phyloP scores from a whole-genome alignment of 164 flowering plant species.

The Saururus chinensis region DNA sequence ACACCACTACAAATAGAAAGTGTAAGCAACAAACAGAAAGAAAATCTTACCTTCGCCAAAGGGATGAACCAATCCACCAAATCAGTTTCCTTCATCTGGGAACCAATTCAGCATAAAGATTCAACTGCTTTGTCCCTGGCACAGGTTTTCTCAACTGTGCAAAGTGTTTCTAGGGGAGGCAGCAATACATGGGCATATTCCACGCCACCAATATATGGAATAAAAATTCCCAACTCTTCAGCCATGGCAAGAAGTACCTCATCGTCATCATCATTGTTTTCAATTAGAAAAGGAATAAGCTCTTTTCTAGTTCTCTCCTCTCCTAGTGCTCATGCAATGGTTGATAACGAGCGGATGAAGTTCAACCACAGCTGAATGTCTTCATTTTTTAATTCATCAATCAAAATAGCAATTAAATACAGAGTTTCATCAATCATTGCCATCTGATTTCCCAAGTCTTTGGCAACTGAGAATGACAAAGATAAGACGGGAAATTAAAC shows the following conservation, averaged over 20 bases:
- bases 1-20: background rate
- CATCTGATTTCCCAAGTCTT: constrained; percentile 22
- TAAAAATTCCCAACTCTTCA: constrained; percentile 85
- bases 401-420: constrained; percentile 86
- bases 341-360: constrained; percentile 80
- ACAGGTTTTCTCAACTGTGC: constrained; percentile 92
- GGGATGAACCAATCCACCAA: constrained; percentile 83
- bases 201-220: constrained; percentile 93
- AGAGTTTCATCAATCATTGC: constrained; percentile 87
- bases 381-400: constrained; percentile 90
- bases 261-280: constrained; percentile 95
- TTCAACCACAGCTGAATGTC: constrained; percentile 89
- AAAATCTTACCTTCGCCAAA: constrained; percentile 59
- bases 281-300: constrained; percentile 86
- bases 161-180: constrained; percentile 77
- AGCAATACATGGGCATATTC: constrained; percentile 83
- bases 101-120: constrained; percentile 83
- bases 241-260: constrained; percentile 98
- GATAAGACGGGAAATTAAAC: background rate
- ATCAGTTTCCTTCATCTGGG: constrained; percentile 86
- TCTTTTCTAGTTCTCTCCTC: constrained; percentile 90
- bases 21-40: background rate
- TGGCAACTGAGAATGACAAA: constrained; percentile 2
- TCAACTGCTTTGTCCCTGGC: constrained; percentile 96
- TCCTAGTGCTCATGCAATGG: constrained; percentile 93